These are phyloP conservation scores for Beta vulgaris DNA, from an alignment of 148 eudicot species.

Conservation along the genomic window DNA sequence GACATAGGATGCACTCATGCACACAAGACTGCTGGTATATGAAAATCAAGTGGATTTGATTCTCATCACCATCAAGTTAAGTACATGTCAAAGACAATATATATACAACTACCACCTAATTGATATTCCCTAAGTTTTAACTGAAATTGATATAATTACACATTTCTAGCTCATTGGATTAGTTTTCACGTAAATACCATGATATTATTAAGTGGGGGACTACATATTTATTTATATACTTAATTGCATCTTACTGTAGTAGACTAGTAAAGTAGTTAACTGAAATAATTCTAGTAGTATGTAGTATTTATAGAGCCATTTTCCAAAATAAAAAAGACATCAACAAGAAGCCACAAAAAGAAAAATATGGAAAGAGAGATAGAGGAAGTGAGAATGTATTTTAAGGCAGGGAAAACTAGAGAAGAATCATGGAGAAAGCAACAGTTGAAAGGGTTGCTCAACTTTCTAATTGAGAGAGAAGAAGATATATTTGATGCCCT, in stretches of 20 bases:
- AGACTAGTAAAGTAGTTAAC: no score
- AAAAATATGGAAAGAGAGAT: conserved; percentile 37
- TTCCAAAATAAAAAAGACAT: background rate
- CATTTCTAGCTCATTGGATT: background rate
- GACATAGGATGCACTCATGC: no score
- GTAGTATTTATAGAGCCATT: background rate
- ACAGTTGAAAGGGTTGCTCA: conserved; percentile 45
- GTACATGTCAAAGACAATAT: no score
- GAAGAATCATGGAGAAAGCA: conserved; percentile 58
- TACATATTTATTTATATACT: no score
- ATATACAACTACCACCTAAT: no score
- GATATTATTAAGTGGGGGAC: background rate
- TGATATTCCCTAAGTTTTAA: background rate
- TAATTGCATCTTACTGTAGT: no score
- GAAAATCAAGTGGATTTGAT: no score
- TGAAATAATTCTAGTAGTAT: no score
- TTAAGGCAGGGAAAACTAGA: conserved; percentile 53
- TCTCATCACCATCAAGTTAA: no score
- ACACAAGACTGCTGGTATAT: no score
- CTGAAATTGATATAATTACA: background rate
- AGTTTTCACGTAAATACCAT: background rate
- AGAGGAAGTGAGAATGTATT: conserved; percentile 50
- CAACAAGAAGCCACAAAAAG: background rate
- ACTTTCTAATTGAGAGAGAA: conserved; percentile 46
- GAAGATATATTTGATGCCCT: conserved; percentile 47